Conservation (phyloP, 2,329 filamentous ascomycete species). For the Penicillium decumbens region DNA sequence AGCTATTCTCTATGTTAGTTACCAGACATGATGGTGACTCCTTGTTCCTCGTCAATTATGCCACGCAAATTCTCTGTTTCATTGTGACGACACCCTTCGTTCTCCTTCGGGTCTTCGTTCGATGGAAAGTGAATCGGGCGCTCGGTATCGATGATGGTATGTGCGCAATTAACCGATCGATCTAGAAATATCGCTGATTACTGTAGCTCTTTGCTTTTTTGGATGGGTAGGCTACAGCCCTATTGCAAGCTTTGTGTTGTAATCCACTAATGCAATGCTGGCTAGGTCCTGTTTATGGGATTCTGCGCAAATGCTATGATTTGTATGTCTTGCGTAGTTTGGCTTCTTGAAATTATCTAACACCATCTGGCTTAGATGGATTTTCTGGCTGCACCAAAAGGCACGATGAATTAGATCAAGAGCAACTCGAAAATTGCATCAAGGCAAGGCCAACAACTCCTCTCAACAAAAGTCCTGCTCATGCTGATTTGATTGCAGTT, state of each 20-base stretch:
- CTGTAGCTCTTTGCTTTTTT: not conserved
- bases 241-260: not conserved
- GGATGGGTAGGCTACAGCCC: not conserved
- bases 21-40: not conserved
- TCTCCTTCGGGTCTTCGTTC: slow-evolving; percentile 5
- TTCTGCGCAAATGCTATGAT: not conserved
- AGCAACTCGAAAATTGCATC: not conserved
- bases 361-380: not conserved
- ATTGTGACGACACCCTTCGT: slow-evolving; percentile 5
- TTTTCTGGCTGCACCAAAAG: not conserved
- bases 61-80: not conserved
- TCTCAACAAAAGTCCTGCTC: not conserved
- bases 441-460: not conserved
- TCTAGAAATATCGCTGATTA: not conserved
- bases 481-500: not conserved
- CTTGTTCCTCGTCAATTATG: not conserved
- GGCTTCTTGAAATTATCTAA: not conserved
- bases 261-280: not conserved
- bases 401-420: not conserved
- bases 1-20: not conserved
- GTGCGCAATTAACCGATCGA: not conserved
- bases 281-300: not conserved
- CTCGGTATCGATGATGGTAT: slow-evolving; percentile 12
- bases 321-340: not conserved
- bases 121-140: slow-evolving; percentile 6